Conservation (phyloP, 176 grass and related monocot species). For the Phoenix roebelenii region DNA sequence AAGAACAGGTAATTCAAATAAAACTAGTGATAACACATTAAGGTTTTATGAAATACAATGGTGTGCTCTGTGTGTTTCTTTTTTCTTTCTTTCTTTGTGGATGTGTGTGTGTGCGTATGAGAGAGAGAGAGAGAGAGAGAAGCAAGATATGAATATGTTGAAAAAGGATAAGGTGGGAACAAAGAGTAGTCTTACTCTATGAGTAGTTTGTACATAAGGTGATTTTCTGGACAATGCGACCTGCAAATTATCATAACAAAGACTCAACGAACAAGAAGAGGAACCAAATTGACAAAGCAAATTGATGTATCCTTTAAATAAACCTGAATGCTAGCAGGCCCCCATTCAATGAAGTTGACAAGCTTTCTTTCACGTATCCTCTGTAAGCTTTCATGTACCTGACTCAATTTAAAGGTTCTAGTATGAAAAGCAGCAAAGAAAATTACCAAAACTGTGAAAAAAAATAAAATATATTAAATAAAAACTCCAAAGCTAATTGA, state of each 20-base stretch:
- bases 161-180: conserved; percentile 3
- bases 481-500: too few relatives aligned
- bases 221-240: conserved; percentile 99
- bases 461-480: not conserved
- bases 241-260: conserved; percentile 27
- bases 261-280: too few relatives aligned
- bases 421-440: not conserved
- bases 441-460: not conserved
- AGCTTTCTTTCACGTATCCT: conserved; percentile 97
- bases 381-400: conserved; percentile 98
- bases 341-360: conserved; percentile 98
- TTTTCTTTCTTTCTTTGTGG: too few relatives aligned
- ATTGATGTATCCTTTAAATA: not conserved
- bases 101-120: not conserved
- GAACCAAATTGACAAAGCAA: not conserved
- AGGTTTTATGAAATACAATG: too few relatives aligned
- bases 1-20: not conserved
- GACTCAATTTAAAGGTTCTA: not conserved
- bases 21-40: too few relatives aligned
- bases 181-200: conserved; percentile 53
- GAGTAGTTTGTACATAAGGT: conserved; percentile 92
- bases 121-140: conserved; percentile 1
- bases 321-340: conserved; percentile 96
- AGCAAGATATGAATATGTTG: not conserved
- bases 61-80: too few relatives aligned